Percentiles rank a stretch among this genome's conserved stretches.
Conservation (phyloP, 306 rosid species). For the Astragalus membranaceus region DNA sequence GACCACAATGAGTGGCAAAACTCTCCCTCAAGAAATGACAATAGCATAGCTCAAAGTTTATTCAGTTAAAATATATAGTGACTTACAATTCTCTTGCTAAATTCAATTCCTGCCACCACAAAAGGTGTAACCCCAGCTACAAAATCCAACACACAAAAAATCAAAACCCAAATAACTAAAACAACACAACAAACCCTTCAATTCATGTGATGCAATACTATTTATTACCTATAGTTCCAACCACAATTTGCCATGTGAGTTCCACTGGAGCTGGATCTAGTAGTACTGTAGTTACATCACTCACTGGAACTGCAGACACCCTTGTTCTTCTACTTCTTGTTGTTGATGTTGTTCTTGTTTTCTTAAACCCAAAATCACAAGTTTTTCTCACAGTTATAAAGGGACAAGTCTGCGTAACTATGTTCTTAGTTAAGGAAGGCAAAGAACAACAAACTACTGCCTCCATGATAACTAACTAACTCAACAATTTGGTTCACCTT, state of each 20-base stretch:
- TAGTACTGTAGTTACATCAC: constrained; percentile 28
- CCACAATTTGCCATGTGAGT: constrained; percentile 40
- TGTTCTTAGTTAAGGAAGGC: constrained; percentile 21
- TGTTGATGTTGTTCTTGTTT: neutral
- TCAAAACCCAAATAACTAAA: neutral
- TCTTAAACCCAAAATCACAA: neutral
- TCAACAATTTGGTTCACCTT: neutral
- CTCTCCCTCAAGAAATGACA: too few relatives aligned
- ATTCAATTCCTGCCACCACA: constrained; percentile 89
- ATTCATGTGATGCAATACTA: neutral
- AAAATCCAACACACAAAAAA: constrained; percentile 7
- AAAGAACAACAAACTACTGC: constrained; percentile 18
- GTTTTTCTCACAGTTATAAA: neutral
- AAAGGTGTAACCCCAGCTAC: constrained; percentile 84
- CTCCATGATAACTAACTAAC: constrained; percentile 36
- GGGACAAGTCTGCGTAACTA: neutral
- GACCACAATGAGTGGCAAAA: too few relatives aligned
- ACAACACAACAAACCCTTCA: neutral
- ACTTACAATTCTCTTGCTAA: constrained; percentile 88
- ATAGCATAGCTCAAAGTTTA: too few relatives aligned
- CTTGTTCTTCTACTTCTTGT: constrained; percentile 1
- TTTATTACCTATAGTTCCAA: constrained; percentile 31
- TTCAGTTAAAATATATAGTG: neutral
- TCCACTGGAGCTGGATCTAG: constrained; percentile 33
- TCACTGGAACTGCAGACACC: constrained; percentile 1